A percentile compares a stretch with the other conserved stretches of the same genome.
phyloP scores from a whole-genome alignment of 441 rosid species.

The Syzygium malaccense region DNA sequence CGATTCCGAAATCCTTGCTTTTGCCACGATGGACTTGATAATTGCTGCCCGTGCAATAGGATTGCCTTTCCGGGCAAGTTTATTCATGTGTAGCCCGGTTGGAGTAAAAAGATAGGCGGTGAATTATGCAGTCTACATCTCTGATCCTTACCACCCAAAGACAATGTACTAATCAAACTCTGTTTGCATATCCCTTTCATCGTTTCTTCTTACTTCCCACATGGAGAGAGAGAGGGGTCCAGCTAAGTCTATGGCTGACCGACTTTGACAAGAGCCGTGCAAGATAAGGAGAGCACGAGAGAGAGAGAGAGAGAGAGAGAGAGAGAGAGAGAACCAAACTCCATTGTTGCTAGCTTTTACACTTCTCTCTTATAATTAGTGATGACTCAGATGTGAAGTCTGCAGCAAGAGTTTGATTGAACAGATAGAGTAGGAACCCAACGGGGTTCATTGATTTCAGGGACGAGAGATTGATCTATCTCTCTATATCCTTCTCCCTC shows the following conservation, averaged over 20 bases:
- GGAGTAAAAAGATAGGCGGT: background rate
- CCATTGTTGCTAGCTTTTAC: background rate
- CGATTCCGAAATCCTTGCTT: background rate
- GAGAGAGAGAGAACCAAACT: background rate
- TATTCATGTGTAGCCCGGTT: background rate
- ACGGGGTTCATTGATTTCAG: background rate
- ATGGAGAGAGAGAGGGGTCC: slow-evolving; percentile 33
- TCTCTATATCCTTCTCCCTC: slow-evolving; percentile 24
- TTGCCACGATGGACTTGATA: background rate
- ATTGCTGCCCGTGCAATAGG: background rate
- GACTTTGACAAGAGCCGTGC: slow-evolving; percentile 40
- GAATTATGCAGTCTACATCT: background rate
- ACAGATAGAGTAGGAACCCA: background rate
- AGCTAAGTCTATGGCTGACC: slow-evolving; percentile 37
- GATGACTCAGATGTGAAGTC: background rate
- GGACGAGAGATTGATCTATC: background rate
- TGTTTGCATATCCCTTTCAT: background rate
- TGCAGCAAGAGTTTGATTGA: background rate
- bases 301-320: slow-evolving; percentile 10
- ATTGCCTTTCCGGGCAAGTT: background rate
- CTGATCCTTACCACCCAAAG: background rate
- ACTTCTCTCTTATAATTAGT: background rate
- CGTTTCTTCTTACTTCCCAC: background rate
- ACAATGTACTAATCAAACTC: background rate
- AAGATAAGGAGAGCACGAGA: slow-evolving; percentile 30